These are phyloP conservation scores for Ustilago lituana DNA, from an alignment of 1,284 basidiomycete genomes.

Conservation along the genomic window DNA sequence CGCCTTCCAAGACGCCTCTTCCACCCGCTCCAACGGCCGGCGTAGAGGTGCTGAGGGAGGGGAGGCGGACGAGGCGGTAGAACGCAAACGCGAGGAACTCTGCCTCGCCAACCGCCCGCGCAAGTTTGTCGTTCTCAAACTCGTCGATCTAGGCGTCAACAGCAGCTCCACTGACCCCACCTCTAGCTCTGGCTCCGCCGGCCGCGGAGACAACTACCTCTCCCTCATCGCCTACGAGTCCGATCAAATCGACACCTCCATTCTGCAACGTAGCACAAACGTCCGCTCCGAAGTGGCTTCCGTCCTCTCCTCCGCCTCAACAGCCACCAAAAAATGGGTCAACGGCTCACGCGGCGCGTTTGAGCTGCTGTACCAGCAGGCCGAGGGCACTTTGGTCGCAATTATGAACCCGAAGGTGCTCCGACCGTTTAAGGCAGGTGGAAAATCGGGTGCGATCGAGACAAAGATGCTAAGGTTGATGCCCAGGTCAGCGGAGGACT, in stretches of 20 bases:
- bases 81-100: slow-evolving; percentile 68
- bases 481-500: slow-evolving; percentile 80
- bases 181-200: slow-evolving; percentile 64
- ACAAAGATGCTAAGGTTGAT: slow-evolving; percentile 85
- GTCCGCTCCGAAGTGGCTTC: slow-evolving; percentile 28
- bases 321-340: slow-evolving; percentile 74
- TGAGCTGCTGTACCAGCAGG: slow-evolving; percentile 82
- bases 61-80: slow-evolving; percentile 68
- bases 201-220: slow-evolving; percentile 82
- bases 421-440: slow-evolving; percentile 73
- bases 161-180: slow-evolving; percentile 68
- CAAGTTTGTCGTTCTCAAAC: slow-evolving; percentile 86
- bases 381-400: slow-evolving; percentile 87
- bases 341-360: slow-evolving; percentile 93
- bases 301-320: slow-evolving; percentile 9
- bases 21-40: neutral
- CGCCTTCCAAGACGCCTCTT: slow-evolving; percentile 10
- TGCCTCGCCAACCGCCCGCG: slow-evolving; percentile 70
- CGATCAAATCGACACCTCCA: slow-evolving; percentile 71
- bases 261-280: slow-evolving; percentile 5
- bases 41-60: slow-evolving; percentile 53
- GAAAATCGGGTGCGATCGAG: slow-evolving; percentile 2
- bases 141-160: slow-evolving; percentile 80
- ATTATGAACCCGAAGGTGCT: slow-evolving; percentile 87
- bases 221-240: slow-evolving; percentile 88